Base-by-base conservation (phyloP, 148 eudicot species). In the Camellia lanceoleosa region DNA sequence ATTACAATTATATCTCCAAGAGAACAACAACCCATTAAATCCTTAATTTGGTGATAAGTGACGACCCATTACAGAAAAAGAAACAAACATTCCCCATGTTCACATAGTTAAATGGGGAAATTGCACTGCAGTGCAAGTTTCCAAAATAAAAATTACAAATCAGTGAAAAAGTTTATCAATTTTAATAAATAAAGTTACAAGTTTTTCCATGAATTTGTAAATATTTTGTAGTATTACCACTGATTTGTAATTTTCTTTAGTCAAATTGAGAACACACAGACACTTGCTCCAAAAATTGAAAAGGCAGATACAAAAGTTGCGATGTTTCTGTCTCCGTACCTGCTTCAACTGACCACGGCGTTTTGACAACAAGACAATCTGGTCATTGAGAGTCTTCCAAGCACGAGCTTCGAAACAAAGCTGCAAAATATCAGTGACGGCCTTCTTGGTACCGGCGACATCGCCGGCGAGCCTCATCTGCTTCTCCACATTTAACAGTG, bases 341-440 rank as follows among this genome's bases (percentile, higher is more conserved):
- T 95, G 97, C 76, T 93, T 93, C 78, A 89, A 88, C 82, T 95
- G 99, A 38, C 99, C 99, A 8, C 99, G 93, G 42, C 99, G 97
- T 86, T 95, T 93, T 12, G 99, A 92, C 66, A 95, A 66, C 52
- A 95, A 85, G 67, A 89, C 81, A 85, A 95, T 95, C 88, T 95
- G 99, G 70, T 94, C 98, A 84, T 90, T 92, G 81, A 94, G 89
- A 3, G 89, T 93, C 80, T 88, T 93, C 99, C 99, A 95, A 18
- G 92, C 92, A 23, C 85, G 83, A 66, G 93, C 92, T 59, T 93
- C 89, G 75, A 90, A 89, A 83, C 99, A 95, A 46, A 95, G 89
- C 68, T 78, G 81, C 71, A 95, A 85, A 83, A 95, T 95, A 49
- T 91, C 96, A 42, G 83, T 89, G 7, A 51, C 99, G 38, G 99